Base-by-base conservation (phyloP, 805 yeast genomes). In the Hanseniaspora taiwanica region DNA sequence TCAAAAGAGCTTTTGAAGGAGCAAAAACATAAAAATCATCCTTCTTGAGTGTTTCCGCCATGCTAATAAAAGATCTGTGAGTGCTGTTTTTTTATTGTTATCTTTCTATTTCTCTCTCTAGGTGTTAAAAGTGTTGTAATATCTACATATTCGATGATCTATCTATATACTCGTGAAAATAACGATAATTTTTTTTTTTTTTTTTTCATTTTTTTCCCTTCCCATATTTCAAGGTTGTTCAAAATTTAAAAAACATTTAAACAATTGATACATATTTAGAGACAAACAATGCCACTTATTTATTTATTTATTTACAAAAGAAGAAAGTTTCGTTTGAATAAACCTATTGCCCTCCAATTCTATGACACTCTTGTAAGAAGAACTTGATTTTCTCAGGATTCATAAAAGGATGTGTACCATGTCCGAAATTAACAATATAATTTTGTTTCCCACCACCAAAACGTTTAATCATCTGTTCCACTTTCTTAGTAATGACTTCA, bases 381-480 rank as follows among this genome's bases (percentile, higher is more conserved):
- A 76, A 83, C 44, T 74, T 77, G 46, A 91, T 74, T 59, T 81
- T 81, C 48, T 82, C 94, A 9, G 97, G 95, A 47, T 84, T 81
- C 94, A 91, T 86, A 63, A 83, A 85, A 18, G 98, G 98, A 58
- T 86, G 96, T 18, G 98, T 91, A 14, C 98, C 98, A 53, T 91
- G 98, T 36, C 98, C 98, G 55, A 91, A 82, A 66, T 91, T 91
- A 51, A 89, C 79, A 49, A 91, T 89, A 64, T 91, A 91, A 53
- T 80, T 72, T 54, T 82, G 76, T 60, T 85, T 85, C 18, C 96
- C 96, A 35, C 94, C 94, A n/a, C 91, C 91, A 56, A 91, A 91
- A 6, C 87, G 94, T 44, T 68, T 58, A 45, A 91, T 80, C 98
- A 91, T 91, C 47, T 69, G 70, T 62, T 82, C 82, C 14, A 83